Percentiles rank a stretch among this genome's conserved stretches.
These are phyloP conservation scores for Linderniella brevidens DNA, from an alignment of 257 asterid species.

Conservation along the genomic window DNA sequence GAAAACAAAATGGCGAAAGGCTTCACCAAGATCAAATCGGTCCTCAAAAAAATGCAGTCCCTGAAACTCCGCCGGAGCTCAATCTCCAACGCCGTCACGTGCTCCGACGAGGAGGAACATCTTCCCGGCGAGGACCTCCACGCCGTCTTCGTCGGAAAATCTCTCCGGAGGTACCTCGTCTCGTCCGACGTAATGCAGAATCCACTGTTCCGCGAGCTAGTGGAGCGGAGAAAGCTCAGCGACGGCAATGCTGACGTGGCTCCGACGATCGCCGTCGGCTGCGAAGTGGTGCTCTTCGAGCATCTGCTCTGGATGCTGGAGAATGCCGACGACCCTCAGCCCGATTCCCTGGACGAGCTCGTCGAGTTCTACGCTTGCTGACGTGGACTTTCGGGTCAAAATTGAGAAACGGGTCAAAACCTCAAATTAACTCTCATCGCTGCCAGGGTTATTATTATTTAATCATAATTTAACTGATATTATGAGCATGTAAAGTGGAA, in stretches of 20 bases:
- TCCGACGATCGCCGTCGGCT: constrained; percentile 23
- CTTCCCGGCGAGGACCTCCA: constrained; percentile 22
- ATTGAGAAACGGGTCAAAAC: no score
- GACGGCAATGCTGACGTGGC: constrained; percentile 13
- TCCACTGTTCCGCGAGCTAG: constrained; percentile 79
- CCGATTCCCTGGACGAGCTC: constrained; percentile 46
- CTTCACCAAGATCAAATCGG: constrained; percentile 74
- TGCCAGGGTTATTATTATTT: no score
- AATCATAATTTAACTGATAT: no score
- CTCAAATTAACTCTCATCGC: no score
- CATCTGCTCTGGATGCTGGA: constrained; percentile 69
- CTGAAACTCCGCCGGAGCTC: constrained; percentile 50
- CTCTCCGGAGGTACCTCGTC: constrained; percentile 66
- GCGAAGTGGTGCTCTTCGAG: constrained; percentile 62
- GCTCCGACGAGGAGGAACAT: constrained; percentile 26
- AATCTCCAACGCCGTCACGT: constrained; percentile 30
- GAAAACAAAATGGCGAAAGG: constrained; percentile 86
- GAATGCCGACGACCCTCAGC: constrained; percentile 60
- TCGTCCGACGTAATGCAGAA: constrained; percentile 60
- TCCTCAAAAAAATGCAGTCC: constrained; percentile 87
- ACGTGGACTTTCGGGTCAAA: no score
- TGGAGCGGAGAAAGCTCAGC: no score
- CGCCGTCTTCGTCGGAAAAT: constrained; percentile 81
- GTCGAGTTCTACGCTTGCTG: constrained; percentile 51
- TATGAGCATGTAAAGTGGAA: no score